phyloP scores from a whole-genome alignment of 768 basidiomycete genomes.

The Rhodocollybia butyracea region DNA sequence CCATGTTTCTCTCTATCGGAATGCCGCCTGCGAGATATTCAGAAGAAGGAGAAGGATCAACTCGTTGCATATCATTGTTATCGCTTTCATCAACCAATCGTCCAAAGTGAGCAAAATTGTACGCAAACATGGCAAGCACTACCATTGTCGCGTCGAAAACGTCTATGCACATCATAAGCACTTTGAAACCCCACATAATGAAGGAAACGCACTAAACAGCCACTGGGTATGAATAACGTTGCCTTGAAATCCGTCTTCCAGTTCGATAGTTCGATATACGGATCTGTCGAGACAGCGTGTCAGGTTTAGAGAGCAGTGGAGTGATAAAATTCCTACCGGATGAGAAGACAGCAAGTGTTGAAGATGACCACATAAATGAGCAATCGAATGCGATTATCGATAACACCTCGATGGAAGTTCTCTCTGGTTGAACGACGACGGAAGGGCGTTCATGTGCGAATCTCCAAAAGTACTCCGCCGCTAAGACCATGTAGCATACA shows the following conservation, averaged over 20 bases:
- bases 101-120: conserved; percentile 15
- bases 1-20: too few relatives aligned
- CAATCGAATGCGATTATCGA: too few relatives aligned
- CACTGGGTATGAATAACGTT: conserved; percentile 2
- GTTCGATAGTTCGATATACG: conserved; percentile 1
- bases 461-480: too few relatives aligned
- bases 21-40: too few relatives aligned
- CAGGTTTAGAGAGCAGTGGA: too few relatives aligned
- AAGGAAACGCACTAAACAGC: background rate
- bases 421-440: too few relatives aligned
- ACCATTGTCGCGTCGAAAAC: conserved; percentile 15
- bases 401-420: too few relatives aligned
- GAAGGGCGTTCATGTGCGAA: too few relatives aligned
- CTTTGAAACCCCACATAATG: too few relatives aligned
- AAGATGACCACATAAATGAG: background rate
- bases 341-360: background rate
- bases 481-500: background rate
- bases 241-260: background rate
- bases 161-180: conserved; percentile 2
- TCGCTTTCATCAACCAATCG: background rate
- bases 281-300: background rate
- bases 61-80: too few relatives aligned
- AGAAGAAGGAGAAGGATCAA: too few relatives aligned
- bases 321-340: background rate
- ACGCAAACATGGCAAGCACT: conserved; percentile 12